Evolutionary conservation across 2,329 filamentous ascomycete genomes (phyloP).

Genomic region (Clonostachys sp.): DNA sequence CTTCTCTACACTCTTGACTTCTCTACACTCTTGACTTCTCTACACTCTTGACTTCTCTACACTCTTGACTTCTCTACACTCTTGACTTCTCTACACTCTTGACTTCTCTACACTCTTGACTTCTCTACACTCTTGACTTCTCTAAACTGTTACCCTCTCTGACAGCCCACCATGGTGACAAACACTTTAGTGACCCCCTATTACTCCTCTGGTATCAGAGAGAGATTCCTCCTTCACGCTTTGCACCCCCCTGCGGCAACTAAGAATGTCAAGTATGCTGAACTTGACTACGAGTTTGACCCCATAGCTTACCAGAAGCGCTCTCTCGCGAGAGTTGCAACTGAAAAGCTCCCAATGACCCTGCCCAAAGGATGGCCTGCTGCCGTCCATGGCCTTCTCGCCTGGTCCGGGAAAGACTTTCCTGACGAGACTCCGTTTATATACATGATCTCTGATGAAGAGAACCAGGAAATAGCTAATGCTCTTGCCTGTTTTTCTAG

Average conservation of each 20-base stretch:
- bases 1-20: too few relatives aligned
- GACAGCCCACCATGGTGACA: too few relatives aligned
- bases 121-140: too few relatives aligned
- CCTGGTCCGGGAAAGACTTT: neutral
- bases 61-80: too few relatives aligned
- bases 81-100: too few relatives aligned
- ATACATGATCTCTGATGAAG: neutral
- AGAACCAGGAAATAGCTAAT: neutral
- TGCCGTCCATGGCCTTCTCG: neutral
- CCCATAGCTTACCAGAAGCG: neutral
- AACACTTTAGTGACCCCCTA: neutral
- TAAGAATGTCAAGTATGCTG: neutral
- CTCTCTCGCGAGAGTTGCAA: neutral
- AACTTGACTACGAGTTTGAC: neutral
- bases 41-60: too few relatives aligned
- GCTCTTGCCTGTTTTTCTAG: neutral
- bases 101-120: too few relatives aligned
- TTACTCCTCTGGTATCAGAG: neutral
- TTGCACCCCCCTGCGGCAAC: neutral
- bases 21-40: too few relatives aligned
- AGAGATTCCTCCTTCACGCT: neutral
- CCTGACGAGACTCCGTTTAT: neutral
- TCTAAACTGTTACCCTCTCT: too few relatives aligned
- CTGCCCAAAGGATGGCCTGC: neutral
- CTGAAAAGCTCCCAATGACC: neutral